phyloP scores from a whole-genome alignment of 2,329 filamentous ascomycete genomes.

The Pseudogymnoascus sp. region DNA sequence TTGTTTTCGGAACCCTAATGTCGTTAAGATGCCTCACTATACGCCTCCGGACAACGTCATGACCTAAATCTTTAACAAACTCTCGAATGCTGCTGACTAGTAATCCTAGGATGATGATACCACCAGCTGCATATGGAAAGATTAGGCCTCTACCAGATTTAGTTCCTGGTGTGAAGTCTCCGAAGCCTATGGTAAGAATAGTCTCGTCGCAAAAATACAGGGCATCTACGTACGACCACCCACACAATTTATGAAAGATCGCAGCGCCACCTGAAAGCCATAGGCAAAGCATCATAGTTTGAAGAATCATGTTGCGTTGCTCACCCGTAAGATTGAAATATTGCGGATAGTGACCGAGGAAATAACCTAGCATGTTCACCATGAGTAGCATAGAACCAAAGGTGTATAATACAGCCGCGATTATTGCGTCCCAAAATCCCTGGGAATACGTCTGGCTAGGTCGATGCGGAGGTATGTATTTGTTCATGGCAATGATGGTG shows the following conservation, averaged over 20 bases:
- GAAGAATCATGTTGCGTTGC: constrained; percentile 82
- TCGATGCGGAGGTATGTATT: constrained; percentile 42
- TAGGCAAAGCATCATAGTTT: constrained; percentile 78
- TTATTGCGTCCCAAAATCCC: constrained; percentile 63
- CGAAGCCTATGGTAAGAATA: constrained; percentile 58
- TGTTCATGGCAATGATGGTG: constrained; percentile 50
- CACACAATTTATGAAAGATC: constrained; percentile 66
- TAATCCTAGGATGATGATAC: constrained; percentile 77
- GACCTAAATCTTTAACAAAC: constrained; percentile 36
- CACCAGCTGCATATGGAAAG: constrained; percentile 76
- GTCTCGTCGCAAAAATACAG: constrained; percentile 75
- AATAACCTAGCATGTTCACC: constrained; percentile 64
- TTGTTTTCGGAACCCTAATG: background rate
- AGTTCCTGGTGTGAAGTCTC: constrained; percentile 45
- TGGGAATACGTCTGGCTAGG: constrained; percentile 53
- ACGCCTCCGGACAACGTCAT: background rate
- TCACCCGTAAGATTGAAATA: constrained; percentile 73
- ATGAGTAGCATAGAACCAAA: constrained; percentile 58
- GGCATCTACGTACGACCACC: constrained; percentile 70
- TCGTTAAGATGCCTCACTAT: background rate
- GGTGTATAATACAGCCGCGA: constrained; percentile 57
- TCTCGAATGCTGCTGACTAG: constrained; percentile 56
- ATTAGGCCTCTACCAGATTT: constrained; percentile 62
- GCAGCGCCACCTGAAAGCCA: constrained; percentile 74
- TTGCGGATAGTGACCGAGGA: constrained; percentile 64